phyloP scores from a whole-genome alignment of 2,329 filamentous ascomycete genomes.

The Ilyonectria destructans region DNA sequence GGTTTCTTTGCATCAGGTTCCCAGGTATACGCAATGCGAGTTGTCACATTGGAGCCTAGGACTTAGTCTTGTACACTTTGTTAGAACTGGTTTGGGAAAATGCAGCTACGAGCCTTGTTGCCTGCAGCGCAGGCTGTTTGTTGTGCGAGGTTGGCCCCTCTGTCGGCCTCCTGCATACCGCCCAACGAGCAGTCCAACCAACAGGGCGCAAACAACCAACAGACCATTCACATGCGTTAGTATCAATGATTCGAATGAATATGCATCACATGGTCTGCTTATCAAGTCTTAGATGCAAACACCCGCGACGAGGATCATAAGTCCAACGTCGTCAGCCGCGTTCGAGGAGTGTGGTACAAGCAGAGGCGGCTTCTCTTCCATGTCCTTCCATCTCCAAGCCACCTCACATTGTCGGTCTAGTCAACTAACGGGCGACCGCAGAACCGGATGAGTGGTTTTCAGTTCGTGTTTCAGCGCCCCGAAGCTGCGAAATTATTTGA shows the following conservation, averaged over 20 bases:
- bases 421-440: neutral
- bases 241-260: neutral
- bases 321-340: neutral
- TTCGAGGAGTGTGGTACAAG: neutral
- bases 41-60: neutral
- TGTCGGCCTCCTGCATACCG: conserved; percentile 19
- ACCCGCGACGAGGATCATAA: neutral
- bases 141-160: neutral
- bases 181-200: neutral
- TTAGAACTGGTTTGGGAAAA: neutral
- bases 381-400: too few species aligned
- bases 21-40: too few species aligned
- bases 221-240: neutral
- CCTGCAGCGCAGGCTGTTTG: neutral
- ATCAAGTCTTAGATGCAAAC: neutral
- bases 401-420: neutral
- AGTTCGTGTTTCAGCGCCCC: neutral
- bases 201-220: neutral
- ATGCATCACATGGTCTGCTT: neutral
- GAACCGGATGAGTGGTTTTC: neutral
- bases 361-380: neutral
- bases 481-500: neutral
- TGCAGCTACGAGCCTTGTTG: neutral
- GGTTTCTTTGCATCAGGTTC: too few species aligned
- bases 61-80: neutral